Evolutionary conservation across 805 yeast species (phyloP).

Genomic region (Hermanozyma aechmeae): DNA sequence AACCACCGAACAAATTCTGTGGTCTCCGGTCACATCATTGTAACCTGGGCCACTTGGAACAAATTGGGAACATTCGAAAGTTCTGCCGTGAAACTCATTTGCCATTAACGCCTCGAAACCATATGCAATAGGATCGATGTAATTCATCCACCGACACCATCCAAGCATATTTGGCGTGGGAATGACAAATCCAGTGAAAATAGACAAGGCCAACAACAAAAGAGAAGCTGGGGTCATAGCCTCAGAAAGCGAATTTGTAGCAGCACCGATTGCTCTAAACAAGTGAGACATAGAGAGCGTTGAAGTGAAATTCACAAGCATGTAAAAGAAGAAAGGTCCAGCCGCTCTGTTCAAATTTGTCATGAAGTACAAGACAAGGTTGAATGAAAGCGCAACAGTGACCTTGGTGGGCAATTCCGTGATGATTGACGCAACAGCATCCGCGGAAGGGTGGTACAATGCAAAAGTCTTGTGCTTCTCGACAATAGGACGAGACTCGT

Average conservation of each 20-base stretch:
- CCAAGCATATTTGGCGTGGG: conserved; percentile 30
- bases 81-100: conserved; percentile 44
- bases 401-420: conserved; percentile 58
- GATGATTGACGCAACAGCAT: conserved; percentile 52
- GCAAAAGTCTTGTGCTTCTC: conserved; percentile 66
- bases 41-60: conserved; percentile 39
- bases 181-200: conserved; percentile 41
- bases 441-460: conserved; percentile 66
- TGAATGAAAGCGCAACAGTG: conserved; percentile 20
- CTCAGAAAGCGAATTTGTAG: conserved; percentile 29
- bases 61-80: conserved; percentile 36
- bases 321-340: conserved; percentile 29
- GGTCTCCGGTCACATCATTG: conserved; percentile 1
- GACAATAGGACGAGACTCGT: conserved; percentile 54
- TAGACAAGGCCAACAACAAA: conserved; percentile 42
- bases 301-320: conserved; percentile 17
- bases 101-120: conserved; percentile 49
- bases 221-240: conserved; percentile 39
- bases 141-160: conserved; percentile 28
- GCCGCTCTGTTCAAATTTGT: conserved; percentile 25
- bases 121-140: conserved; percentile 40
- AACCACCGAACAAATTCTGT: conserved; percentile 13
- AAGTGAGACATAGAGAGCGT: conserved; percentile 28
- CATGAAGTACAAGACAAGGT: conserved; percentile 22
- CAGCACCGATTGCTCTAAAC: conserved; percentile 23